Conservation (phyloP, 108 stramenopile genomes). For the Parietichytrium sp. region DNA sequence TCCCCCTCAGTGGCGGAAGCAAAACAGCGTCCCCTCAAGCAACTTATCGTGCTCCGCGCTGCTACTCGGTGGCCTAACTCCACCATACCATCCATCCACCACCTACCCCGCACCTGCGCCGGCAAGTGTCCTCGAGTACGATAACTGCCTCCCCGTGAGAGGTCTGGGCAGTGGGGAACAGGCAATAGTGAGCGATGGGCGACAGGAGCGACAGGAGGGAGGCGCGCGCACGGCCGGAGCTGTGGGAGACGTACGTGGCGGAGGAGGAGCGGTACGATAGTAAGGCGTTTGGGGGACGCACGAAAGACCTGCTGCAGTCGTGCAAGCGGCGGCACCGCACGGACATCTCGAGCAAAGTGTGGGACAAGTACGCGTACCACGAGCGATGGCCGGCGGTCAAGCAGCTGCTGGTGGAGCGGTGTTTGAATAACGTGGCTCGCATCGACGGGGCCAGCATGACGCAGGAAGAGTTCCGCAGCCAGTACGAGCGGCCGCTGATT, state of each 20-base stretch:
- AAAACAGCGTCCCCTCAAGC: no score
- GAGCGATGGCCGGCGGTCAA: not conserved
- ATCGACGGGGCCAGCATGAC: slow-evolving; percentile 45
- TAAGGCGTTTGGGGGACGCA: slow-evolving; percentile 21
- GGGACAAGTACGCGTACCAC: slow-evolving; percentile 10
- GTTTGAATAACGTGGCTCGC: slow-evolving; percentile 32
- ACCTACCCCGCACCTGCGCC: no score
- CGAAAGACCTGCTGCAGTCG: not conserved
- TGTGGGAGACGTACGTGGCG: not conserved
- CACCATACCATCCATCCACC: no score
- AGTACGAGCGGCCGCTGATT: slow-evolving; percentile 50
- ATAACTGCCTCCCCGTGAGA: no score
- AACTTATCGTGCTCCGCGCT: no score
- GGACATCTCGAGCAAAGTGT: not conserved
- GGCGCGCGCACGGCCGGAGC: no score
- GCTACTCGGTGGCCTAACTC: no score
- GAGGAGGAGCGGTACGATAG: not conserved
- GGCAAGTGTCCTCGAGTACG: no score
- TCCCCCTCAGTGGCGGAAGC: no score
- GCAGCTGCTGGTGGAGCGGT: not conserved
- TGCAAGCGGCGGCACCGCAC: slow-evolving; percentile 14
- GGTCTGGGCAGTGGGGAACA: no score
- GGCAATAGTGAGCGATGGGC: no score
- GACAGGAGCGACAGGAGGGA: no score
- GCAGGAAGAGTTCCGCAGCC: slow-evolving; percentile 47